These are phyloP conservation scores for Agapanthus africanus DNA, from an alignment of 106 monocot genomes.

Conservation along the genomic window DNA sequence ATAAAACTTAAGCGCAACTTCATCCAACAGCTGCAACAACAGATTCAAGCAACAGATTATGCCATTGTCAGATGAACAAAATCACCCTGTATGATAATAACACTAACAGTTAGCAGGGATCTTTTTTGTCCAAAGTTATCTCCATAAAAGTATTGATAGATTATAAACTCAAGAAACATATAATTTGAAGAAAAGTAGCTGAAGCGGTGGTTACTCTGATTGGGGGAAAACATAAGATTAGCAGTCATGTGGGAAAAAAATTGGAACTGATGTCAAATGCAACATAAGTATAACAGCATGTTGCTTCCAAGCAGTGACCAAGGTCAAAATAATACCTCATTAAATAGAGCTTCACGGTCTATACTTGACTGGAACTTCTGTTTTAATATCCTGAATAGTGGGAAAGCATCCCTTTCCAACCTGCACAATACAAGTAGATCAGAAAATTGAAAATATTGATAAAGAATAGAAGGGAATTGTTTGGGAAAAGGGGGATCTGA, in stretches of 20 bases:
- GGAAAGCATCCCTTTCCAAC: constrained; percentile 90
- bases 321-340: constrained; percentile 44
- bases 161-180: neutral
- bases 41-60: constrained; percentile 5
- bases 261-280: neutral
- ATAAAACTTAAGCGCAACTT: constrained; percentile 63
- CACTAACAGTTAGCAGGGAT: no score
- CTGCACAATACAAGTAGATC: constrained; percentile 27
- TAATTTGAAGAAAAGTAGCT: neutral
- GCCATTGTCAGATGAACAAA: neutral
- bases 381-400: constrained; percentile 74
- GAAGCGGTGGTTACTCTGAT: no score
- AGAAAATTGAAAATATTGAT: neutral
- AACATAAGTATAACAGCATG: neutral
- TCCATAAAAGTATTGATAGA: neutral
- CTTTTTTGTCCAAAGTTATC: neutral
- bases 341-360: constrained; percentile 71
- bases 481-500: neutral
- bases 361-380: constrained; percentile 77
- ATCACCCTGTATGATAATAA: neutral
- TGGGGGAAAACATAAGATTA: no score
- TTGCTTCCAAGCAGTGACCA: neutral
- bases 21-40: constrained; percentile 54
- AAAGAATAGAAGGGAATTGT: neutral
- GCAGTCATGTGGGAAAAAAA: neutral